These are phyloP conservation scores for Fonsecaea erecta DNA, from an alignment of 2,329 filamentous ascomycete species.

Conservation along the genomic window DNA sequence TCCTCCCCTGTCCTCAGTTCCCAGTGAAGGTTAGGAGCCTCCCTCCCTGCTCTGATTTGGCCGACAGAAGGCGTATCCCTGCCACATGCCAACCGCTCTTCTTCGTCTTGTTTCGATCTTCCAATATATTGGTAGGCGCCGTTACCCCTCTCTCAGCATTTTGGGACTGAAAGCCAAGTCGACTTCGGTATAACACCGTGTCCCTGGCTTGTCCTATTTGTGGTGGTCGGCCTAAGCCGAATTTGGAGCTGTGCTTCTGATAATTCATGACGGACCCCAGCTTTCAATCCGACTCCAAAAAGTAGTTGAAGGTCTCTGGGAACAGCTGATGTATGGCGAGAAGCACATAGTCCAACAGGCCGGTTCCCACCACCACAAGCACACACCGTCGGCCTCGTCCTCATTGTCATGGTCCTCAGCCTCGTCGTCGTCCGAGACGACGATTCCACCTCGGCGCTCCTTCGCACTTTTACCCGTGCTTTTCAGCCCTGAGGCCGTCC, in stretches of 20 bases:
- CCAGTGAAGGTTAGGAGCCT: not conserved
- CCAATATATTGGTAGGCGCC: not conserved
- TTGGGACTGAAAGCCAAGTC: not conserved
- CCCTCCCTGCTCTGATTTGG: not conserved
- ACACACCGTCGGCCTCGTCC: slow-evolving; percentile 55
- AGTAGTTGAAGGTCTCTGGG: not conserved
- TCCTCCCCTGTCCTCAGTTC: not conserved
- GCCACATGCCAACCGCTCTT: not conserved
- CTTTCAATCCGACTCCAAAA: not conserved
- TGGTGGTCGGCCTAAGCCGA: not conserved
- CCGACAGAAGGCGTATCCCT: not conserved
- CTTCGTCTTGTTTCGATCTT: not conserved
- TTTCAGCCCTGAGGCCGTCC: slow-evolving; percentile 43
- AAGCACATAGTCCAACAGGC: not conserved
- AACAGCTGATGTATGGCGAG: not conserved
- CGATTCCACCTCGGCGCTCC: slow-evolving; percentile 56
- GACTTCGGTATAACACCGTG: not conserved
- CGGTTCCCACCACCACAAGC: slow-evolving; percentile 54
- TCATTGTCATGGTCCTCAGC: slow-evolving; percentile 67
- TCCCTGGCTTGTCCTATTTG: not conserved
- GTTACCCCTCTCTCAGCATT: not conserved
- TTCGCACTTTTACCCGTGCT: slow-evolving; percentile 51
- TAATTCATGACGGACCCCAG: not conserved
- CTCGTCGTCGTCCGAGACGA: slow-evolving; percentile 66
- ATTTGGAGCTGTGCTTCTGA: not conserved